phyloP scores from a whole-genome alignment of 2,329 filamentous ascomycete species.

The Hansfordia pulvinata region DNA sequence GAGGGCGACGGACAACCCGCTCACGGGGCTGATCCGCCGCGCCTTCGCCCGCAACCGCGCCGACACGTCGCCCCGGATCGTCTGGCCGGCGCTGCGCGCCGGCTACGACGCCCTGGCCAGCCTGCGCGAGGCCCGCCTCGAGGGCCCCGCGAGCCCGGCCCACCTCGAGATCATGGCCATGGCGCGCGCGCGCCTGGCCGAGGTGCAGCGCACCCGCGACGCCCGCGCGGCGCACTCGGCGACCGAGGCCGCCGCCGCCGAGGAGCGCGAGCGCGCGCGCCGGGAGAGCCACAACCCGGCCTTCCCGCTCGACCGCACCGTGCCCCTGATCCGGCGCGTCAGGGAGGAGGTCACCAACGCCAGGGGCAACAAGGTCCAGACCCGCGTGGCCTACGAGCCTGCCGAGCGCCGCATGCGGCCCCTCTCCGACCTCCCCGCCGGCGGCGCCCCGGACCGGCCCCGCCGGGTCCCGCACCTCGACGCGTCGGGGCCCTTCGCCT shows the following conservation, averaged over 20 bases:
- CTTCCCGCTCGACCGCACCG: constrained; percentile 15
- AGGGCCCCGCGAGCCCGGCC: constrained; percentile 3
- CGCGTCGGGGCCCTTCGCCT: constrained; percentile 41
- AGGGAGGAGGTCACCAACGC: too few species aligned
- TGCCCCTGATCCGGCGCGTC: too few species aligned
- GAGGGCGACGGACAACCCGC: constrained; percentile 22
- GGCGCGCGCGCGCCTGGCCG: constrained; percentile 23
- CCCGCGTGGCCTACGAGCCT: constrained; percentile 27
- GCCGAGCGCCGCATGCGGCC: constrained; percentile 33
- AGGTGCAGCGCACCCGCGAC: constrained; percentile 11
- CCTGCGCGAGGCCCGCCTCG: constrained; percentile 6
- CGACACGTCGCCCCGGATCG: constrained; percentile 43
- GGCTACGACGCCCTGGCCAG: constrained; percentile 38
- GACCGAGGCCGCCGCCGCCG: constrained; percentile 5
- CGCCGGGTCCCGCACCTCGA: constrained; percentile 47
- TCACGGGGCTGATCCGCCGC: constrained; percentile 44
- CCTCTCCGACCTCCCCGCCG: constrained; percentile 29
- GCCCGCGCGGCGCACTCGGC: constrained; percentile 5
- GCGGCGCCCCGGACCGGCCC: constrained; percentile 31
- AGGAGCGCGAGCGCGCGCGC: too few species aligned
- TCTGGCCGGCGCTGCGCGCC: constrained; percentile 47
- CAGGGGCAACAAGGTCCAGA: too few species aligned
- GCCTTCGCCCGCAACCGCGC: constrained; percentile 47
- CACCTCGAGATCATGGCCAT: constrained; percentile 25
- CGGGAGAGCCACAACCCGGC: constrained; percentile 9